Base-by-base conservation (phyloP, 345 rosid genomes). In the Melaleuca quinquenervia region DNA sequence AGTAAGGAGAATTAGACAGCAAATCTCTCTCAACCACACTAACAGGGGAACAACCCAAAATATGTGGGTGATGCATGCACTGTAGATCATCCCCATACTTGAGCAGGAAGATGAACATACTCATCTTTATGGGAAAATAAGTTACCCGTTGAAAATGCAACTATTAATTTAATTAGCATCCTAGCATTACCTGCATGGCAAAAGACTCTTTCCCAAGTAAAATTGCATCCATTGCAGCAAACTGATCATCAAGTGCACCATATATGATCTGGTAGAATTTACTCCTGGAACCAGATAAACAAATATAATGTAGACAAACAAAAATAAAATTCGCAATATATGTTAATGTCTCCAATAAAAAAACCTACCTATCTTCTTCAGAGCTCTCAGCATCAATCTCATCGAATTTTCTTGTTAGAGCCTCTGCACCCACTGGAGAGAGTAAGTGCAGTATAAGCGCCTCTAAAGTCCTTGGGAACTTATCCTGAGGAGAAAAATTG, bases 391-490 rank as follows among this genome's bases (percentile, higher is more conserved):
- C 93, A 87, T 95, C 98, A 27, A 95, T 92, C 88, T 94, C 95
- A 76, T 97, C 98, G 90, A 96, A 96, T 87, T 95, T 97, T 86
- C 90, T 90, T 13, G 98, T 92, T 78, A 96, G 94, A 87, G 94
- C 94, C 91, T 97, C 98, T 22, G 96, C 98, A 82, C 96, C 95
- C 82, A 91, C 88, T 48, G 98, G 98, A 56, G 95, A 94, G 90
- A 93, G 98, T 93, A 94, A 91, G 93, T 97, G 97, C 82, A 95
- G 90, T 89, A 94, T 85, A 84, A 97, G 89, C 56, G 94, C 97
- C 91, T 97, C 98, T 91, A 94, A 90, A 84, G 96, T 97, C 91
- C 98, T 94, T 44, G 98, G 98, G 88, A 97, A 97, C 86, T 93
- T 88, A 86, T 91, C 93, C 98, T 97, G 93, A 45, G 76, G 50